Conservation (phyloP, 352 stramenopile genomes). For the Pythium plurisporium region DNA sequence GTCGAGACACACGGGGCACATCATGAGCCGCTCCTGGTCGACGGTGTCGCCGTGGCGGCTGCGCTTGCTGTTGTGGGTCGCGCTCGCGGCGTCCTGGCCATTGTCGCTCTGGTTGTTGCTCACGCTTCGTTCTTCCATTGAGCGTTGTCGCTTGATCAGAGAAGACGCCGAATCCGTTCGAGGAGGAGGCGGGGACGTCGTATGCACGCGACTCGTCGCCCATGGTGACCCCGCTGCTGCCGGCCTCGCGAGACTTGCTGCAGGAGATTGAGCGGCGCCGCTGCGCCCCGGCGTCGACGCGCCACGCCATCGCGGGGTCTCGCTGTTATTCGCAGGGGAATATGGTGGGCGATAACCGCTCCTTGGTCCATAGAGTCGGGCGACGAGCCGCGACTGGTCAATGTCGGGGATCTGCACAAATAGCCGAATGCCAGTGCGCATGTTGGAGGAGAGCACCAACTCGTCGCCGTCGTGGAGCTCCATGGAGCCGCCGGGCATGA, state of each 20-base stretch:
- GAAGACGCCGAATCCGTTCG: background rate
- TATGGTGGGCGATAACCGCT: background rate
- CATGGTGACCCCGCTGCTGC: too few species aligned
- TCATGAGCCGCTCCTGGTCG: conserved; percentile 67
- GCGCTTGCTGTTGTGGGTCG: conserved; percentile 22
- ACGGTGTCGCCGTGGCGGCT: conserved; percentile 14
- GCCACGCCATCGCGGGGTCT: conserved; percentile 4
- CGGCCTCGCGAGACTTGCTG: too few species aligned
- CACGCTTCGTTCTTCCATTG: background rate
- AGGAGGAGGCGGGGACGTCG: background rate
- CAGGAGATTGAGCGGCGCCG: background rate
- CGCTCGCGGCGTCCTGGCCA: conserved; percentile 12
- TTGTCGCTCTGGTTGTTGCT: conserved; percentile 6
- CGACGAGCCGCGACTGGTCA: conserved; percentile 33
- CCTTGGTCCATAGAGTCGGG: conserved; percentile 25
- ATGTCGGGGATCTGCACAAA: conserved; percentile 43
- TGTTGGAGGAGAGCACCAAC: conserved; percentile 60
- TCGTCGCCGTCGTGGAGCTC: conserved; percentile 67
- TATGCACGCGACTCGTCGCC: too few species aligned
- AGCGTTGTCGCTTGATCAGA: conserved; percentile 13
- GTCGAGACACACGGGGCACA: conserved; percentile 79
- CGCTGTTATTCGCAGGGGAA: background rate
- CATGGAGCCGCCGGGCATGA: conserved; percentile 44
- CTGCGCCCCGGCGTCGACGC: background rate
- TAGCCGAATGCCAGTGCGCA: conserved; percentile 57